These are phyloP conservation scores for Capsella rubella DNA, from an alignment of 441 rosid genomes.

Conservation along the genomic window DNA sequence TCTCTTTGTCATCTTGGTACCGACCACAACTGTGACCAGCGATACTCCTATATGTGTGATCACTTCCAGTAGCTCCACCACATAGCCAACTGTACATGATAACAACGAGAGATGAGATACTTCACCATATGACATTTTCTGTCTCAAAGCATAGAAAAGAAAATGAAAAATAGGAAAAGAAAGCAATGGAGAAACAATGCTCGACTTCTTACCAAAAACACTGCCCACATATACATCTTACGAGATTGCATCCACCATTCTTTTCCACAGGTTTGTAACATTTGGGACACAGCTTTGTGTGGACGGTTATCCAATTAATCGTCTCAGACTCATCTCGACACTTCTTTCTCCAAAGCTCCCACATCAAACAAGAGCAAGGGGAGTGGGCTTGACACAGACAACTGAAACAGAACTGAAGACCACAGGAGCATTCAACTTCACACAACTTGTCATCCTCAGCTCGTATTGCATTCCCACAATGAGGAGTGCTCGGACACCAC, in stretches of 20 bases:
- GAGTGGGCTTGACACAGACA: slow-evolving; percentile 80
- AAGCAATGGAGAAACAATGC: background rate
- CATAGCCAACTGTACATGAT: slow-evolving; percentile 69
- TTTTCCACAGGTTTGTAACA: slow-evolving; percentile 78
- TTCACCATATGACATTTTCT: slow-evolving; percentile 8
- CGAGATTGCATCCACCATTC: slow-evolving; percentile 85
- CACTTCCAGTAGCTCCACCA: slow-evolving; percentile 69
- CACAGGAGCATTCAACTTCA: slow-evolving; percentile 88
- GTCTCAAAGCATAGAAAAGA: slow-evolving; percentile 5
- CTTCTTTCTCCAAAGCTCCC: slow-evolving; percentile 87
- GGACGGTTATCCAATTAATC: slow-evolving; percentile 85
- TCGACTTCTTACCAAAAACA: slow-evolving; percentile 63
- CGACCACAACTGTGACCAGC: slow-evolving; percentile 70
- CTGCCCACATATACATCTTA: slow-evolving; percentile 69
- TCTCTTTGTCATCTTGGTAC: slow-evolving; percentile 51
- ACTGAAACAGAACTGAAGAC: slow-evolving; percentile 80
- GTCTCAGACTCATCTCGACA: slow-evolving; percentile 84
- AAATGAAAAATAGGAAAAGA: background rate
- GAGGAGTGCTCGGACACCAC: slow-evolving; percentile 95
- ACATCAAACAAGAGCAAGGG: slow-evolving; percentile 91
- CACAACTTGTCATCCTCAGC: slow-evolving; percentile 70
- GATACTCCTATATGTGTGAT: slow-evolving; percentile 58
- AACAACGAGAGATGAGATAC: slow-evolving; percentile 19
- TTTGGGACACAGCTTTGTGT: slow-evolving; percentile 86
- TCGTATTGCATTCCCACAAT: slow-evolving; percentile 85